Percentiles rank a stretch among this genome's conserved stretches.
These are phyloP conservation scores for Nigrospora oryzae DNA, from an alignment of 2,329 filamentous ascomycete species.

Conservation along the genomic window DNA sequence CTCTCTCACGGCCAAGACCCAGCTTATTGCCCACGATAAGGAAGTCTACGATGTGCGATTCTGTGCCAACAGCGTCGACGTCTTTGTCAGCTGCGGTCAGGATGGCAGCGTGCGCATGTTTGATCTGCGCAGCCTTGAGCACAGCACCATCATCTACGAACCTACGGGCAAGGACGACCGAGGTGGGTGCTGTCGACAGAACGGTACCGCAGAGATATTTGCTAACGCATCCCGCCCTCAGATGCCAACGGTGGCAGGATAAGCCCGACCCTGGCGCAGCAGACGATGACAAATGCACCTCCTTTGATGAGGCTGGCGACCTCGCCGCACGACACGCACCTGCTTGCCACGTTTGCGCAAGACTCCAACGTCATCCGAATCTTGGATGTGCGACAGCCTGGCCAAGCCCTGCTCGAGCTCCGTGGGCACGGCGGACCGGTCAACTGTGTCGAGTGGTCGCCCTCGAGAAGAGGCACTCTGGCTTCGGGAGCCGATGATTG, in stretches of 20 bases:
- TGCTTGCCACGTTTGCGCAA: constrained; percentile 93
- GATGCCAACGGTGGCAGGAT: constrained; percentile 54
- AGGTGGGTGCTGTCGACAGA: constrained; percentile 34
- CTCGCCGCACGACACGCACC: constrained; percentile 89
- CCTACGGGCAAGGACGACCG: constrained; percentile 78
- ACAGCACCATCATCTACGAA: constrained; percentile 98
- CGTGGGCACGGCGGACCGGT: constrained; percentile 78
- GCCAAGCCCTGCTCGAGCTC: constrained; percentile 87
- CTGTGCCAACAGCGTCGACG: constrained; percentile 96
- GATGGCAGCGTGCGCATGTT: constrained; percentile 99
- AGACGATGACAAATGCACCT: constrained; percentile 68
- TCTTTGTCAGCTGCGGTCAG: constrained; percentile 95
- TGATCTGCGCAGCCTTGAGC: constrained; percentile 88
- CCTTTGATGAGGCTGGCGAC: constrained; percentile 76
- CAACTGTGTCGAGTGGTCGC: constrained; percentile 96
- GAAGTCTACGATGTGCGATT: constrained; percentile 98
- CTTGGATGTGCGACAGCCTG: constrained; percentile 90
- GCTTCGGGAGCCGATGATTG: constrained; percentile 90
- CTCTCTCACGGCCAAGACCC: constrained; percentile 93
- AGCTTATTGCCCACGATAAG: constrained; percentile 97
- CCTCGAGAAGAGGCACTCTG: constrained; percentile 73
- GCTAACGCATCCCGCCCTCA: constrained; percentile 9
- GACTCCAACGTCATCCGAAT: constrained; percentile 91
- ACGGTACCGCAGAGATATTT: neutral
- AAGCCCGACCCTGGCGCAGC: constrained; percentile 67